A percentile compares a stretch with the other conserved stretches of the same genome.
These are phyloP conservation scores for Mycena kentingensis DNA, from an alignment of 768 basidiomycete genomes.

Conservation along the genomic window DNA sequence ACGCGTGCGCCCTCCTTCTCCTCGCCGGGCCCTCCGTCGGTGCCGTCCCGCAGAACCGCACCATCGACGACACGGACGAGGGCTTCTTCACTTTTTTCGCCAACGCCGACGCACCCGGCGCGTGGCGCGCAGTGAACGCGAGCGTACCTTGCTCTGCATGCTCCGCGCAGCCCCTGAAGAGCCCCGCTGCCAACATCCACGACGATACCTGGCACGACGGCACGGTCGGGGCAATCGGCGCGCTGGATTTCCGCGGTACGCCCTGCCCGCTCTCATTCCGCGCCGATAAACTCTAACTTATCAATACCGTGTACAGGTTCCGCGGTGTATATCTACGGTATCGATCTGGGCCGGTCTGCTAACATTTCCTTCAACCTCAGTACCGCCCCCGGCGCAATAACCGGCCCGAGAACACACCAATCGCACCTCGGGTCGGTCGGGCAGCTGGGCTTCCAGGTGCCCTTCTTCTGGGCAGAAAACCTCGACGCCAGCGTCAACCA, in stretches of 20 bases:
- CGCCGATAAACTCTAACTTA: not conserved
- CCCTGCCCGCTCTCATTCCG: not conserved
- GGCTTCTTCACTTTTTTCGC: not conserved
- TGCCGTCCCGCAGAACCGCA: no score
- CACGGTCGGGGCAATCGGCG: not conserved
- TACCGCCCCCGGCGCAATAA: not conserved
- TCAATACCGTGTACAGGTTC: not conserved
- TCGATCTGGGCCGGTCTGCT: not conserved
- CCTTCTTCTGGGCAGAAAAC: not conserved
- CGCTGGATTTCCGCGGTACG: not conserved
- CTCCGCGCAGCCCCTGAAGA: not conserved
- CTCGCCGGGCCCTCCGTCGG: no score
- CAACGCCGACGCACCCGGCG: not conserved
- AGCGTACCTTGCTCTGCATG: not conserved
- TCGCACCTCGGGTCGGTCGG: not conserved
- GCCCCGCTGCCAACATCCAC: not conserved
- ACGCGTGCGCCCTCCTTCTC: no score
- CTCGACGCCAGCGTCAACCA: not conserved
- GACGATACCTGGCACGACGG: not conserved
- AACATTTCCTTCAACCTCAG: not conserved
- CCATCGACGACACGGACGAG: not conserved
- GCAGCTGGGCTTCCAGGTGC: not conserved
- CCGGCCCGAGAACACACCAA: not conserved
- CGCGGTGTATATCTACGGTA: conserved; percentile 1
- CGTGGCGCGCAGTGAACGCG: not conserved